Base-by-base conservation (phyloP, 192 early-diverging fungal species). In the Coemansia pectinata region DNA sequence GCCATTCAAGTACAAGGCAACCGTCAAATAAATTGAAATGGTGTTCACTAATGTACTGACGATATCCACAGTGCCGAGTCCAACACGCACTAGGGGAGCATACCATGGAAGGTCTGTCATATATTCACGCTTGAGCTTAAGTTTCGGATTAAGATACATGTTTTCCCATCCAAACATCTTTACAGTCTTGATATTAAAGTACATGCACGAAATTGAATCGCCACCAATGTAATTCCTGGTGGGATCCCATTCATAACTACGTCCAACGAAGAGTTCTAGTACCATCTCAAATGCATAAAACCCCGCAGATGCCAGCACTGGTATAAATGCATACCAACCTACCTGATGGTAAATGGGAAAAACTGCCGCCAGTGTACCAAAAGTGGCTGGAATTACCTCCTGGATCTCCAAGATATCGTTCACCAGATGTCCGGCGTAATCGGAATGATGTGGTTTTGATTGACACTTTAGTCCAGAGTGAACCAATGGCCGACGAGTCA, bases 111-210 rank as follows among this genome's bases (percentile, higher is more conserved):
- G 41, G 0, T 10, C 9, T 25, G 14, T 29, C 21, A 11, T 7
- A 12, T 63, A 31, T 29, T 8, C 19, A 7, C 41, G 6, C 10
- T 41, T 62, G 23, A 9, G 3, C 23, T 44, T 63, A 5, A 65
- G 27, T 7, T 29, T 34, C 8, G 29, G 47, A n/a, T 65, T 47
- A 5, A 36, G 15, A 34, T 65, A 50, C 45, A 48, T 65, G 1
- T 25, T 8, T 36, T 65, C 63, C 63, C 63, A 65, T 19, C 63
- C 63, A 50, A 48, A 48, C 33, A 65, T 45, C 29, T 65, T 65
- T 12, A 65, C 44, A 19, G 44, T 44, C 31, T 50, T 48, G 7
- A 65, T 48, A 19, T 36, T 50, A 2, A 23, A 45, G 25, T 47
- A 65, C 9, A 65, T 38, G 34, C n/a, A 2, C 4, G 14, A 21